Evolutionary conservation across 129 eudicot genomes (phyloP), one percentile per base, ranked within the genome.

Genomic region (Kitagawia praeruptora): DNA sequence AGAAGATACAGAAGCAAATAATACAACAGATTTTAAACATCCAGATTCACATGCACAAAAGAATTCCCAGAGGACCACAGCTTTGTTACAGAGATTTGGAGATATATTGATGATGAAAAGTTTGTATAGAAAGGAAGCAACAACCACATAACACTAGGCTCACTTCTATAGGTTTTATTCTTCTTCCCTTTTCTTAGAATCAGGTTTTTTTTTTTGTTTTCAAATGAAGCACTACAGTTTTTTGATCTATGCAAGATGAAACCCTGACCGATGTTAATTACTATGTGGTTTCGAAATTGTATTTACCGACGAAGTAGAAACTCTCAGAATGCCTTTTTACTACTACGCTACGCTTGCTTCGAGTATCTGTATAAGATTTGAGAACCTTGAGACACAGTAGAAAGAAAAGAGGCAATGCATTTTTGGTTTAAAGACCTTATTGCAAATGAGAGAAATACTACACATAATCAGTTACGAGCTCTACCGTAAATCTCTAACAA

Each of bases 81-180:
- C 81, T 4, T 51, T 83, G 77, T 44, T 79, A 7, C 49, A 70
- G 40, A 83, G 49, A 53, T 79, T 83, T 79, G 83, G 86, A 31
- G 83, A 83, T 47, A 31, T 67, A 15, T 70, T 83, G 25, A 79
- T 79, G 64, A 79, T 72, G 64, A 79, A 74, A 64, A 75, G 78
- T 53, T 40, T 64, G 58, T 49, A 39, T 23, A 79, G 21, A 71
- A 67, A 23, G 80, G 77, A 77, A 78, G 42, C 79, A 81, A 27
- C 87, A 75, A n/a, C 64, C 45, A 79, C 73, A 61, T 61, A 8
- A 15, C 34, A 61, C 15, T 61, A 61, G 69, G 69, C 15, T 25
- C 15, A 5, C 12, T 58, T 58, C 66, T 23, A 9, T 58, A 23
- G 31, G 7, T 58, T 8, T n/a, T n/a, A 2, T 58, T 23, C 31